Percentiles rank a stretch among this genome's conserved stretches.
Conservation (phyloP, 371 early-diverging fungal genomes). For the Nematocida sp. region DNA sequence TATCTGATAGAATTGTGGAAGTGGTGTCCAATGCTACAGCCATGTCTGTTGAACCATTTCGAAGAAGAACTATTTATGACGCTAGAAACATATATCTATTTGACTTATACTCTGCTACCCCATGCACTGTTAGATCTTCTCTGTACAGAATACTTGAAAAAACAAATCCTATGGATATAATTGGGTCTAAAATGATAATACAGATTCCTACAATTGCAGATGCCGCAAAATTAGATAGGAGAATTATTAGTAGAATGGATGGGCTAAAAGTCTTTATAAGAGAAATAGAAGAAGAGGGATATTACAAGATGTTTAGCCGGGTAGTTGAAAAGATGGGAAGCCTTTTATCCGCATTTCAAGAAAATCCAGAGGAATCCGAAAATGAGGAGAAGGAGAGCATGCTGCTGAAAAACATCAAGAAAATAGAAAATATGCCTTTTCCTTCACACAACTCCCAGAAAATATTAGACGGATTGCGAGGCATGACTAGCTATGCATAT, state of each 20-base stretch:
- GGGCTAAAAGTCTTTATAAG: constrained; percentile 26
- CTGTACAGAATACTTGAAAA: constrained; percentile 47
- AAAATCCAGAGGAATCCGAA: neutral
- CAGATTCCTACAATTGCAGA: constrained; percentile 22
- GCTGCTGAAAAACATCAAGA: neutral
- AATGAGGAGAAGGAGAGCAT: neutral
- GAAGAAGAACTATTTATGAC: constrained; percentile 4
- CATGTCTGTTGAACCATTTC: neutral
- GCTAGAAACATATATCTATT: constrained; percentile 6
- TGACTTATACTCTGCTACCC: neutral
- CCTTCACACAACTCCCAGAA: neutral
- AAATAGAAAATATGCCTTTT: neutral
- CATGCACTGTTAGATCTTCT: neutral
- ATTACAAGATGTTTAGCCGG: constrained; percentile 33
- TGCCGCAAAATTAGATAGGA: constrained; percentile 32
- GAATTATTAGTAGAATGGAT: constrained; percentile 45
- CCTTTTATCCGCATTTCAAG: too few species aligned
- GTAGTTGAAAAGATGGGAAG: constrained; percentile 13
- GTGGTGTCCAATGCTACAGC: constrained; percentile 14
- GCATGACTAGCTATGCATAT: constrained; percentile 13
- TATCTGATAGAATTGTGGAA: constrained; percentile 7
- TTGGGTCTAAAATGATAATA: constrained; percentile 30
- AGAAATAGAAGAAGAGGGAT: constrained; percentile 23
- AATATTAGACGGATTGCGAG: neutral
- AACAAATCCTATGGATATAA: neutral